A percentile compares a stretch with the other conserved stretches of the same genome.
Evolutionary conservation across 2,329 filamentous ascomycete species (phyloP).

Genomic region (Colletotrichum sp.): DNA sequence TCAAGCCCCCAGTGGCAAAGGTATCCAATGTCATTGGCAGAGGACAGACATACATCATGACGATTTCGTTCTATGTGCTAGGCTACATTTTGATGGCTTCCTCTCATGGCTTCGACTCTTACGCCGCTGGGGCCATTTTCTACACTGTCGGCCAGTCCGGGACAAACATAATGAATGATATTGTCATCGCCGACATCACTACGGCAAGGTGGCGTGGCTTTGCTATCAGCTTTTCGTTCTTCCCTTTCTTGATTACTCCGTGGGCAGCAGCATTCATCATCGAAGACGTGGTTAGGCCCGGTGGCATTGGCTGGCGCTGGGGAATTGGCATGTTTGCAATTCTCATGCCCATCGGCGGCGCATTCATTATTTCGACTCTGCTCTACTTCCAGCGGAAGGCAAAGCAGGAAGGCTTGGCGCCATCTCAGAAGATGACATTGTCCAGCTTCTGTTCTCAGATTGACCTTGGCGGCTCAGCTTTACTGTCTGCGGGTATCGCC

Average conservation of each 20-base stretch:
- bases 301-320: slow-evolving; percentile 30
- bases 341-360: slow-evolving; percentile 51
- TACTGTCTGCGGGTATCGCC: slow-evolving; percentile 52
- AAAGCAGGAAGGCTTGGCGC: slow-evolving; percentile 20
- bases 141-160: slow-evolving; percentile 3
- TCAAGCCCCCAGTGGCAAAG: slow-evolving; percentile 8
- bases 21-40: slow-evolving; percentile 5
- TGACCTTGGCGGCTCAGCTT: slow-evolving; percentile 46
- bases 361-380: slow-evolving; percentile 24
- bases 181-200: slow-evolving; percentile 14
- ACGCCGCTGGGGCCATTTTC: slow-evolving; percentile 1
- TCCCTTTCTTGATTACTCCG: slow-evolving; percentile 40
- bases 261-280: slow-evolving; percentile 31
- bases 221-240: slow-evolving; percentile 32
- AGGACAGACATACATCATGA: slow-evolving; percentile 9
- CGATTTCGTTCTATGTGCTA: background rate
- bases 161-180: slow-evolving; percentile 11
- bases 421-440: slow-evolving; percentile 13
- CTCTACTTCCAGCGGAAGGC: slow-evolving; percentile 25
- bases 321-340: slow-evolving; percentile 62
- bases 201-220: slow-evolving; percentile 22
- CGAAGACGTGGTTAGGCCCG: slow-evolving; percentile 24
- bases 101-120: background rate
- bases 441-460: slow-evolving; percentile 24
- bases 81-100: slow-evolving; percentile 9